phyloP scores from a whole-genome alignment of 495 filamentous ascomycete species.

The Corynascus novoguineensis region DNA sequence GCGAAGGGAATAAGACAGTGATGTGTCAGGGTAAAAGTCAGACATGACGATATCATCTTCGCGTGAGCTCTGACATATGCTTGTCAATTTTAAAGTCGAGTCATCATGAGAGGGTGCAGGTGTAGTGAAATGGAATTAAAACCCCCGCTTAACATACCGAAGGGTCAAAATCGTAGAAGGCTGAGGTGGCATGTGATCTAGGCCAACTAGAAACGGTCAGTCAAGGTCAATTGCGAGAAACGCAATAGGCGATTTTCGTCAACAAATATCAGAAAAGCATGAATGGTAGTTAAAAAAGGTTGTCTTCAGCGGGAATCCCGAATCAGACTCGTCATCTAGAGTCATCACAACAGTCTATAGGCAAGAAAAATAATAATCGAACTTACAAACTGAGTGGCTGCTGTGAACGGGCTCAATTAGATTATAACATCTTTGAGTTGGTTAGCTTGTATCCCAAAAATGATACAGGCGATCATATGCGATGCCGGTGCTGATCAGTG shows the following conservation, averaged over 20 bases:
- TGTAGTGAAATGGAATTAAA: not conserved
- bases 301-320: constrained; percentile 75
- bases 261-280: constrained; percentile 59
- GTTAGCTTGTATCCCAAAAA: constrained; percentile 17
- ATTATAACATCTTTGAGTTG: constrained; percentile 2
- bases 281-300: constrained; percentile 68
- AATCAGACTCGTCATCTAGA: constrained; percentile 87
- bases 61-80: constrained; percentile 80
- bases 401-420: not conserved
- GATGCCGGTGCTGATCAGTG: constrained; percentile 64
- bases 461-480: constrained; percentile 8
- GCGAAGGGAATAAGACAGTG: not conserved
- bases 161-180: not conserved
- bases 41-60: constrained; percentile 54
- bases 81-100: constrained; percentile 63
- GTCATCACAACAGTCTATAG: constrained; percentile 57
- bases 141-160: constrained; percentile 18
- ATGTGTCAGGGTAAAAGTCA: constrained; percentile 34
- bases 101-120: constrained; percentile 59
- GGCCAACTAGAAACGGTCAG: constrained; percentile 16
- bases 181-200: not conserved
- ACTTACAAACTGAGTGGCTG: not conserved
- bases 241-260: constrained; percentile 8
- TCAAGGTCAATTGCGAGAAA: not conserved
- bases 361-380: not conserved